phyloP scores from a whole-genome alignment of 2,329 filamentous ascomycete genomes.

The Penicillium corylophilum region DNA sequence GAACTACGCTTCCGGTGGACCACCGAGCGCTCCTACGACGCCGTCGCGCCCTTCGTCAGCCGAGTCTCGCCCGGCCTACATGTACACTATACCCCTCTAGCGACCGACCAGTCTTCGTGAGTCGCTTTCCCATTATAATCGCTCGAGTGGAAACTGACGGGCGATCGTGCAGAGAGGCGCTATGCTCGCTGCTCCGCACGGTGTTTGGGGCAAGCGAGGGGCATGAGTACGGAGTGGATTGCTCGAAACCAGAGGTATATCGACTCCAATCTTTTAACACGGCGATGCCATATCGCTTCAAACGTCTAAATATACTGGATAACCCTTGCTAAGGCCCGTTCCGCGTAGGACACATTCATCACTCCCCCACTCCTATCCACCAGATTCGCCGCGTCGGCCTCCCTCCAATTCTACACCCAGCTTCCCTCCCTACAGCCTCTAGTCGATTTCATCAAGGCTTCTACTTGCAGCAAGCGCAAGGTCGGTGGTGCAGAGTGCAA shows the following conservation, averaged over 20 bases:
- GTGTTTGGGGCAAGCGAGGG: constrained; percentile 50
- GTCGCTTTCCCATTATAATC: constrained; percentile 10
- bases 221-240: constrained; percentile 50
- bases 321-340: neutral
- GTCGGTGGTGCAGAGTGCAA: constrained; percentile 51
- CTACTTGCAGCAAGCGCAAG: constrained; percentile 49
- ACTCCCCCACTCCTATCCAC: constrained; percentile 55
- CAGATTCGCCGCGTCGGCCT: constrained; percentile 61
- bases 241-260: constrained; percentile 51
- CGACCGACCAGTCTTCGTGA: constrained; percentile 38
- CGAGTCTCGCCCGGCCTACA: constrained; percentile 78
- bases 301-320: neutral
- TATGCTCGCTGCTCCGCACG: constrained; percentile 61
- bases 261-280: neutral
- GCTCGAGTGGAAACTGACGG: constrained; percentile 5
- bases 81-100: constrained; percentile 67
- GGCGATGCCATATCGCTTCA: neutral
- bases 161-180: constrained; percentile 38
- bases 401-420: constrained; percentile 69
- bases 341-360: constrained; percentile 59
- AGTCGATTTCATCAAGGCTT: constrained; percentile 52
- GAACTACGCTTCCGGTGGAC: constrained; percentile 80
- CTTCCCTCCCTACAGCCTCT: constrained; percentile 60
- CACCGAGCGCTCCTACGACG: constrained; percentile 57
- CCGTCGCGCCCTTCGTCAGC: constrained; percentile 69